These are phyloP conservation scores for Polysphondylium violaceum DNA, from an alignment of 78 protist species.

Conservation along the genomic window DNA sequence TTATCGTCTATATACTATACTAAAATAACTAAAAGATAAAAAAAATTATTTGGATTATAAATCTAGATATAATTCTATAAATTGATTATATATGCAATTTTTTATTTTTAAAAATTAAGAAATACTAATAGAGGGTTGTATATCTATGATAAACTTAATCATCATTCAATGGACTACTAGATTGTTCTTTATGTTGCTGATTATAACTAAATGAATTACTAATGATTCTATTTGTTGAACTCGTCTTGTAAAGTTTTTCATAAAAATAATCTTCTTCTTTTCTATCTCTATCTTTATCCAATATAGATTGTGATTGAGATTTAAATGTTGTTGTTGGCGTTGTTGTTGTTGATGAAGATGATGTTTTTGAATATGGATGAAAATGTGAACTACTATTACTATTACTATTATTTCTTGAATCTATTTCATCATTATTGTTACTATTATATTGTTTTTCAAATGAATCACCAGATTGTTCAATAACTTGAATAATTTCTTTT, in stretches of 20 bases:
- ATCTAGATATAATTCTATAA: too few species aligned
- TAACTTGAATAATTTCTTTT: constrained; percentile 32
- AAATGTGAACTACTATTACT: background rate
- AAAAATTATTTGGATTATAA: too few species aligned
- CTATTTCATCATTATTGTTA: background rate
- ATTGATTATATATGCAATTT: too few species aligned
- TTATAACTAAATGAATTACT: constrained; percentile 29
- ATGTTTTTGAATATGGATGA: background rate
- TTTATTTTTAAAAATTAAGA: too few species aligned
- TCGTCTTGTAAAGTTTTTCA: constrained; percentile 6
- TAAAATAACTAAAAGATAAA: too few species aligned
- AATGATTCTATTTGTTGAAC: constrained; percentile 14
- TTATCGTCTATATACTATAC: too few species aligned
- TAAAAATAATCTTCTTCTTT: constrained; percentile 27
- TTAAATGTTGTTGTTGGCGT: background rate
- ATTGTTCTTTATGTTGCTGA: constrained; percentile 11
- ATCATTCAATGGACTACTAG: too few species aligned
- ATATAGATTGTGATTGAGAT: background rate
- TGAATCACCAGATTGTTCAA: constrained; percentile 3
- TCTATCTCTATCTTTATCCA: too few species aligned
- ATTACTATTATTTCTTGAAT: background rate
- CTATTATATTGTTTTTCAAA: background rate
- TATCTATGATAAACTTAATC: too few species aligned
- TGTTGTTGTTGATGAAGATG: background rate
- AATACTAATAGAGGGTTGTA: too few species aligned